These are phyloP conservation scores for Septoria petroselini DNA, from an alignment of 2,329 filamentous ascomycete species.

Conservation along the genomic window DNA sequence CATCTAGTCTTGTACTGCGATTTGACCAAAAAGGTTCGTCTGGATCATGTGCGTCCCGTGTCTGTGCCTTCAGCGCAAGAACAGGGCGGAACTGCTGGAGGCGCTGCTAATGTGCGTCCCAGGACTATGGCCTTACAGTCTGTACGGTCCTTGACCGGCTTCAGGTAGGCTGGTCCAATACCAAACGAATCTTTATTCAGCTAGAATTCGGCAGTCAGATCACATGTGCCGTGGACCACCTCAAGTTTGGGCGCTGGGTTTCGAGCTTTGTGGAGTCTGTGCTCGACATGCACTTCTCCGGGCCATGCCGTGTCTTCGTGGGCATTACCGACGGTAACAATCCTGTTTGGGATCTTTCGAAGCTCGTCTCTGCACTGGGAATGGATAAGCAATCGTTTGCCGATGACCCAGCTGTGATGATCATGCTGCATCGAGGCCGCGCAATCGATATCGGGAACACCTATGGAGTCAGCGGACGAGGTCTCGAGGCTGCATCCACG, in stretches of 20 bases:
- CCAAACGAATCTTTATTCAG: not conserved
- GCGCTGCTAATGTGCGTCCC: too few relatives aligned
- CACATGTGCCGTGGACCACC: not conserved
- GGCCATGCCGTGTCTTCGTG: not conserved
- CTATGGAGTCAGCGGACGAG: too few relatives aligned
- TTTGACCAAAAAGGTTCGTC: not conserved
- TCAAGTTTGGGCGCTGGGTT: not conserved
- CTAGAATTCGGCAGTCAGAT: not conserved
- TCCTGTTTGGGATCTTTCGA: not conserved
- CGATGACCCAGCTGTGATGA: not conserved
- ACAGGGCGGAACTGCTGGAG: too few relatives aligned
- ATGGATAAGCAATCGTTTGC: not conserved
- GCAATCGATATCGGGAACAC: not conserved
- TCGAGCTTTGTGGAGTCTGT: not conserved
- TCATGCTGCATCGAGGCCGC: not conserved
- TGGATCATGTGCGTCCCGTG: not conserved
- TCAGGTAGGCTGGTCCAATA: not conserved
- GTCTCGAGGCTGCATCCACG: too few relatives aligned
- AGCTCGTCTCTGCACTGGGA: not conserved
- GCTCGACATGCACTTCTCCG: not conserved
- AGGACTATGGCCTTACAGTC: not conserved
- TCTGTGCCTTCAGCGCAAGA: not conserved
- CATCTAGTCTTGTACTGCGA: conserved; percentile 1
- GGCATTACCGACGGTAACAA: not conserved
- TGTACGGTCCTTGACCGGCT: not conserved